A percentile compares a stretch with the other conserved stretches of the same genome.
Evolutionary conservation across 2,329 filamentous ascomycete genomes (phyloP).

Genomic region (Sporothrix inflata): DNA sequence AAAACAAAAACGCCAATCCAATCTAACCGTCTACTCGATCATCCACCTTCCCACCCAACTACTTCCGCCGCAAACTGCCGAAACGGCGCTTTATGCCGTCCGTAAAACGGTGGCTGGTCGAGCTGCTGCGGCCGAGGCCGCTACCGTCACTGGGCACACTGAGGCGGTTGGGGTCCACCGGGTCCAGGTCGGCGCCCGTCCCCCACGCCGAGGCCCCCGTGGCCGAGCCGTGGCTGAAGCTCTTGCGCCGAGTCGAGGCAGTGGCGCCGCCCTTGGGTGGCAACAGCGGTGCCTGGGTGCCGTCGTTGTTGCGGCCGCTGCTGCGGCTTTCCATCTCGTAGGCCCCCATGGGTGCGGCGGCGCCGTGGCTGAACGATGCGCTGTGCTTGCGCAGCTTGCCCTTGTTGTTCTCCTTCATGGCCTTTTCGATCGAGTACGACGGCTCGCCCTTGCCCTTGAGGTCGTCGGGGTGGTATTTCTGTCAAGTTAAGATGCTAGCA

Average conservation of each 20-base stretch:
- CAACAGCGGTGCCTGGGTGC: conserved; percentile 32
- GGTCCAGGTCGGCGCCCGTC: neutral
- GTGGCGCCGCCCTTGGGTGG: conserved; percentile 35
- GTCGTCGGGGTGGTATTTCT: conserved; percentile 74
- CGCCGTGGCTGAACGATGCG: conserved; percentile 37
- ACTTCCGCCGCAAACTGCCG: conserved; percentile 56
- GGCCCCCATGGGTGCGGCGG: conserved; percentile 32
- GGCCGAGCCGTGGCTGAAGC: conserved; percentile 46
- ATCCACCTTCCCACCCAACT: conserved; percentile 27
- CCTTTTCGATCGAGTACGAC: conserved; percentile 70
- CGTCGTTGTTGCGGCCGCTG: conserved; percentile 9
- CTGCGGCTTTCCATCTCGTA: conserved; percentile 54
- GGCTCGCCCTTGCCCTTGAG: conserved; percentile 84
- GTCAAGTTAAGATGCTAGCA: no score
- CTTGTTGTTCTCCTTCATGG: conserved; percentile 65
- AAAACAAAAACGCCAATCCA: neutral
- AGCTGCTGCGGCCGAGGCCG: conserved; percentile 46
- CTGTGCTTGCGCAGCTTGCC: conserved; percentile 39
- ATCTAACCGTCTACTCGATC: neutral
- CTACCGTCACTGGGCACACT: conserved; percentile 35
- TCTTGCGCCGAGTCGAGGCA: conserved; percentile 47
- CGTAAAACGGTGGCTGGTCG: conserved; percentile 50
- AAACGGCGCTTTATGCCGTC: conserved; percentile 59
- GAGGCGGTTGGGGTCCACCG: conserved; percentile 32
- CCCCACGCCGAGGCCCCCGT: neutral